Evolutionary conservation across 495 filamentous ascomycete genomes (phyloP).

Genomic region (Evansstolkia leycettana): DNA sequence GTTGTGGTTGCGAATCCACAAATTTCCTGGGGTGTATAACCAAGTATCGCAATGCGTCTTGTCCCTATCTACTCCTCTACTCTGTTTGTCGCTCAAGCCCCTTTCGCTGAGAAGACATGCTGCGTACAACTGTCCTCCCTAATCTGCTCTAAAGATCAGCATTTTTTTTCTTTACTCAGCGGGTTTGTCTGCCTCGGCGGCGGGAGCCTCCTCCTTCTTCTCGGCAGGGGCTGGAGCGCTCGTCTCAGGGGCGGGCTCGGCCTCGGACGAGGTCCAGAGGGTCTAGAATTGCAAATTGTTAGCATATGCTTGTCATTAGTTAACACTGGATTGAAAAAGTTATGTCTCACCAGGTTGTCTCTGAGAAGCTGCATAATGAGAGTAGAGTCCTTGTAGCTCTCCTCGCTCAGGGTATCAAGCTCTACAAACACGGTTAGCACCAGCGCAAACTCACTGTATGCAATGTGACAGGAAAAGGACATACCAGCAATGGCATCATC

Average conservation of each 20-base stretch:
- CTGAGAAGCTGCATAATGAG: slow-evolving; percentile 99
- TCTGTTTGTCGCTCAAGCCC: slow-evolving; percentile 3
- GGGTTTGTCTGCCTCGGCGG: slow-evolving; percentile 48
- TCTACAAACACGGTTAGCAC: slow-evolving; percentile 39
- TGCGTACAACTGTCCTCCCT: slow-evolving; percentile 10
- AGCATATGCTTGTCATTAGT: slow-evolving; percentile 11
- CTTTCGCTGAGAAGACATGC: slow-evolving; percentile 10
- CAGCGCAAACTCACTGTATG: slow-evolving; percentile 9
- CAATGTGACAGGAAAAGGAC: slow-evolving; percentile 15
- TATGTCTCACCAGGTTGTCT: slow-evolving; percentile 79
- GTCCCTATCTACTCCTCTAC: background rate
- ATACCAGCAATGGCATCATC: slow-evolving; percentile 96
- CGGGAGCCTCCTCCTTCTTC: slow-evolving; percentile 44
- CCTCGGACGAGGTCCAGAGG: slow-evolving; percentile 98
- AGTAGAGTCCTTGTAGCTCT: slow-evolving; percentile 99
- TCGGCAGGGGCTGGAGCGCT: slow-evolving; percentile 46
- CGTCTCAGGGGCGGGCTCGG: slow-evolving; percentile 54
- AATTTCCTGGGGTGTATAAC: no score
- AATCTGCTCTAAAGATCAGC: slow-evolving; percentile 20
- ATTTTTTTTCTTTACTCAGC: slow-evolving; percentile 37
- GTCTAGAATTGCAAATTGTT: slow-evolving; percentile 48
- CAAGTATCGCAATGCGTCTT: no score
- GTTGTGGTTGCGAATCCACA: no score
- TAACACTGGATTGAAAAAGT: background rate
- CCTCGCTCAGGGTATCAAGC: slow-evolving; percentile 95